Conservation (phyloP, 805 yeast genomes). For the Saturnispora dispora region DNA sequence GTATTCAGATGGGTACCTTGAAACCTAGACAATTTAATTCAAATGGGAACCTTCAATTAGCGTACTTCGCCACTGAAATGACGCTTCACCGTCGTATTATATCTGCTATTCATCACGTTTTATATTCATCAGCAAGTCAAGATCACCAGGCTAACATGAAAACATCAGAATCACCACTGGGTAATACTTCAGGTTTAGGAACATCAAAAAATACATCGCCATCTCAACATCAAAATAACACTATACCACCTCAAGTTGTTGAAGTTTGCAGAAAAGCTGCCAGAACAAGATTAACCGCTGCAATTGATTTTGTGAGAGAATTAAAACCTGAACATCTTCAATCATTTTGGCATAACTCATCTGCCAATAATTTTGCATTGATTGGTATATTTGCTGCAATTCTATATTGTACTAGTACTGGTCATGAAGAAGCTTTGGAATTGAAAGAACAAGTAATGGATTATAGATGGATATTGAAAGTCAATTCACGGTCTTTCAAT, state of each 20-base stretch:
- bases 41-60: conserved; percentile 70
- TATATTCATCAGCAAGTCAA: neutral
- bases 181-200: neutral
- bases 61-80: conserved; percentile 85
- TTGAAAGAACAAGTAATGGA: conserved; percentile 64
- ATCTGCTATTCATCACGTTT: conserved; percentile 36
- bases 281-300: conserved; percentile 67
- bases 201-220: neutral
- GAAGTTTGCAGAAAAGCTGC: conserved; percentile 81
- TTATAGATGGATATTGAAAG: conserved; percentile 68
- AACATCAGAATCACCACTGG: neutral
- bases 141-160: neutral
- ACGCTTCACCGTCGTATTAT: conserved; percentile 75
- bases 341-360: conserved; percentile 83
- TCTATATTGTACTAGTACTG: conserved; percentile 56
- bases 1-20: conserved; percentile 52
- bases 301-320: conserved; percentile 68
- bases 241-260: conserved; percentile 42
- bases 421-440: conserved; percentile 52
- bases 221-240: neutral
- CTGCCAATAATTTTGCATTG: conserved; percentile 67
- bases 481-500: conserved; percentile 66
- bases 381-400: conserved; percentile 86
- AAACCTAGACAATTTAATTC: conserved; percentile 58
- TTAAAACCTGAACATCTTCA: conserved; percentile 76